A percentile compares a stretch with the other conserved stretches of the same genome.
phyloP scores from a whole-genome alignment of 2,329 filamentous ascomycete genomes.

The Juglanconis juglandina region DNA sequence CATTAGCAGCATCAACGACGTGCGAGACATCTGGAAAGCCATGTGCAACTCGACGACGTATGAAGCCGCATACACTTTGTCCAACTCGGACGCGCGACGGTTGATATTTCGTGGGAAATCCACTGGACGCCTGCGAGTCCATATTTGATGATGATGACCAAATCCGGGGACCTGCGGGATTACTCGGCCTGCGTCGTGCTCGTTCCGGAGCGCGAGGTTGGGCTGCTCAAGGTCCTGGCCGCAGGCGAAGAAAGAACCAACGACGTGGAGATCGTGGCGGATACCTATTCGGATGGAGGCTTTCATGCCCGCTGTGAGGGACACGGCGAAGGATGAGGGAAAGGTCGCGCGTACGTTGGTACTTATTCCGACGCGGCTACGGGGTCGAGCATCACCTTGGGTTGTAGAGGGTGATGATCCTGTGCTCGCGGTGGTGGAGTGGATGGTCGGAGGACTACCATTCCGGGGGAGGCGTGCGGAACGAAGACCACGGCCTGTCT shows the following conservation, averaged over 20 bases:
- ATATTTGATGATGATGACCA: conserved; percentile 22
- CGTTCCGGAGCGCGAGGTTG: conserved; percentile 32
- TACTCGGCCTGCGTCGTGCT: conserved; percentile 32
- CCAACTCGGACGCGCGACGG: conserved; percentile 35
- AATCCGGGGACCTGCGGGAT: conserved; percentile 28
- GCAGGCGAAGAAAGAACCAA: conserved; percentile 22
- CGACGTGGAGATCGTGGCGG: conserved; percentile 27
- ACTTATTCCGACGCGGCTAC: conserved; percentile 22
- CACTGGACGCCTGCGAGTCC: conserved; percentile 4
- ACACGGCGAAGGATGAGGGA: conserved; percentile 27
- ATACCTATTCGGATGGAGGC: conserved; percentile 24
- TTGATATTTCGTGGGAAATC: conserved; percentile 39
- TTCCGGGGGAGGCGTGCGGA: conserved; percentile 23
- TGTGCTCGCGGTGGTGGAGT: conserved; percentile 27
- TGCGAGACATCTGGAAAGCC: conserved; percentile 39
- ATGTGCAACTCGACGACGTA: conserved; percentile 41
- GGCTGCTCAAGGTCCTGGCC: conserved; percentile 30
- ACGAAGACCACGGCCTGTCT: conserved; percentile 28
- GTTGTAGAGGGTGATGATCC: conserved; percentile 26
- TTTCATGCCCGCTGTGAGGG: conserved; percentile 28
- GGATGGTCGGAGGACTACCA: conserved; percentile 30
- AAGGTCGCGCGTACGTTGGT: conserved; percentile 25
- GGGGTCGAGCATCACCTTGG: conserved; percentile 28
- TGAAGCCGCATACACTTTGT: conserved; percentile 34
- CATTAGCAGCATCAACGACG: conserved; percentile 40